Evolutionary conservation across 306 rosid genomes (phyloP).

Genomic region (Corylus americana): DNA sequence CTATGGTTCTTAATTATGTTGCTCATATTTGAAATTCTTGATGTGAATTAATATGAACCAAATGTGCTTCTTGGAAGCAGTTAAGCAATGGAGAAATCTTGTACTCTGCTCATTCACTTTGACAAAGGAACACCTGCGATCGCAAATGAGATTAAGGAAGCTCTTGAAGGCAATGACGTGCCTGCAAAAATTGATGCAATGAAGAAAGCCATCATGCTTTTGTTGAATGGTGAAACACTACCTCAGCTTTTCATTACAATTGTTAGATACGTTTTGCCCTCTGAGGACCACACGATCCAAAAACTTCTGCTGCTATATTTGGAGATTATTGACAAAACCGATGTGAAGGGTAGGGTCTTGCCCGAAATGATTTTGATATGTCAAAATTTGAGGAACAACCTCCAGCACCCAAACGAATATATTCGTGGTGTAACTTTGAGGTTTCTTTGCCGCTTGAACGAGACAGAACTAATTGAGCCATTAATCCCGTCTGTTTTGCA

Average conservation of each 20-base stretch:
- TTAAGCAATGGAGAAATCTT: conserved; percentile 77
- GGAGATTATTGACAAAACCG: conserved; percentile 93
- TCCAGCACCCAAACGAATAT: conserved; percentile 87
- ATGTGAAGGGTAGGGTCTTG: conserved; percentile 75
- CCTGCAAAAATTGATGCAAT: conserved; percentile 73
- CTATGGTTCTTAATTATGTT: background rate
- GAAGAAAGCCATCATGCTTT: conserved; percentile 85
- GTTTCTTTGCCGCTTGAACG: conserved; percentile 85
- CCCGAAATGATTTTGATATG: conserved; percentile 98
- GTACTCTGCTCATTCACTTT: conserved; percentile 81
- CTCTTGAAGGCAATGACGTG: conserved; percentile 82
- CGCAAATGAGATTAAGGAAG: conserved; percentile 87
- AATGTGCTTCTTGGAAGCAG: background rate
- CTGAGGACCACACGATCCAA: conserved; percentile 96
- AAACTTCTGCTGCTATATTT: conserved; percentile 90
- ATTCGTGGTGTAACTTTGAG: conserved; percentile 93
- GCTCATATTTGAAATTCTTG: background rate
- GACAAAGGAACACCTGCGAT: conserved; percentile 94
- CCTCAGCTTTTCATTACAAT: conserved; percentile 95
- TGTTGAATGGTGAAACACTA: conserved; percentile 85
- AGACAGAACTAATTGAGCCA: conserved; percentile 87
- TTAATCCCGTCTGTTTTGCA: conserved; percentile 78
- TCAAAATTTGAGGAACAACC: conserved; percentile 92
- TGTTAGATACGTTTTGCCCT: conserved; percentile 85
- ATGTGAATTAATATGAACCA: background rate